A percentile compares a stretch with the other conserved stretches of the same genome.
Conservation (phyloP, 768 basidiomycete species). For the Suillus subaureus region DNA sequence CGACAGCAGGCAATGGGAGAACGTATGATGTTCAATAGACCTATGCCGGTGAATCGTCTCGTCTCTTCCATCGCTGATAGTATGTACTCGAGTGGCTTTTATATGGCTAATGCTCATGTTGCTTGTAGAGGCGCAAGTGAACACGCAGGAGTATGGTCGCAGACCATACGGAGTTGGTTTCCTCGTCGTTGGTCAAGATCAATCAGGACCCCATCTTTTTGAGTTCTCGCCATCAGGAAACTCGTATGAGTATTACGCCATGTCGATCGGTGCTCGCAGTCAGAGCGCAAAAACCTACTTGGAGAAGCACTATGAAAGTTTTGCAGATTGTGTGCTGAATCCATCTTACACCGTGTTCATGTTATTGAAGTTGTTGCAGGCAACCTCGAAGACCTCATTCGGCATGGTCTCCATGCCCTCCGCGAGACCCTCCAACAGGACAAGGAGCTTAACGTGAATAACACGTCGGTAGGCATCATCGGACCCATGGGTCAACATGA, state of each 20-base stretch:
- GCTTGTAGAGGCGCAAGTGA: constrained; percentile 88
- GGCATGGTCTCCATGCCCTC: constrained; percentile 92
- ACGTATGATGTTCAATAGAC: constrained; percentile 93
- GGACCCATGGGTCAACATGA: constrained; percentile 71
- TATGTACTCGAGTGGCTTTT: constrained; percentile 42
- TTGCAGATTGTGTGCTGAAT: constrained; percentile 65
- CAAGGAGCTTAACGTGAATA: constrained; percentile 90
- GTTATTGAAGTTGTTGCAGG: constrained; percentile 43
- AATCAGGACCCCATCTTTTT: constrained; percentile 96
- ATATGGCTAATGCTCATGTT: constrained; percentile 9
- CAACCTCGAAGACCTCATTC: constrained; percentile 83
- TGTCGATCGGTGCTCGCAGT: constrained; percentile 97
- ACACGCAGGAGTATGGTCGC: constrained; percentile 97
- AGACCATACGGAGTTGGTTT: constrained; percentile 98
- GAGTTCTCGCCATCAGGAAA: constrained; percentile 98
- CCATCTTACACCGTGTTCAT: not conserved
- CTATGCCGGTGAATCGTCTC: constrained; percentile 91
- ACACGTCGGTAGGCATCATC: constrained; percentile 94
- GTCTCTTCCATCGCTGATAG: constrained; percentile 95
- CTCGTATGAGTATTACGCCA: constrained; percentile 96
- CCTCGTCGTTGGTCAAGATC: constrained; percentile 94
- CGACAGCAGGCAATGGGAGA: constrained; percentile 96
- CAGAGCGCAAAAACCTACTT: constrained; percentile 99
- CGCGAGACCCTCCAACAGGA: constrained; percentile 98
- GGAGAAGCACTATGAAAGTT: constrained; percentile 90